These are phyloP conservation scores for Aspergillus sp. DNA, from an alignment of 2,329 filamentous ascomycete genomes.

Conservation along the genomic window DNA sequence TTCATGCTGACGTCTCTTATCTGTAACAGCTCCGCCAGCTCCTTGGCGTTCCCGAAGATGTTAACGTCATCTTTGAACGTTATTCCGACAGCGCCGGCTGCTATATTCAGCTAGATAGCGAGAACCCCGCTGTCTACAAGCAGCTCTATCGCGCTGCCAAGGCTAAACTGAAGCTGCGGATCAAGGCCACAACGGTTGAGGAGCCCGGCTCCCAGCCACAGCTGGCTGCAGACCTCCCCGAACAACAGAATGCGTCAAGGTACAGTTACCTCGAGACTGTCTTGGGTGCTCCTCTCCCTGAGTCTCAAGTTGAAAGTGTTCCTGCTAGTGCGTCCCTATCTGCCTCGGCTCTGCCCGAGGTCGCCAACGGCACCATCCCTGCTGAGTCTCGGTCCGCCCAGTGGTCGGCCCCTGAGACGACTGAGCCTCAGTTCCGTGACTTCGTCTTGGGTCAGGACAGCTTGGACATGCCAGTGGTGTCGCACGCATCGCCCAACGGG, in stretches of 20 bases:
- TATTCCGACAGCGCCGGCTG: constrained; percentile 89
- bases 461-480: constrained; percentile 35
- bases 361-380: constrained; percentile 8
- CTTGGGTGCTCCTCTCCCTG: constrained; percentile 34
- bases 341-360: constrained; percentile 11
- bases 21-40: constrained; percentile 65
- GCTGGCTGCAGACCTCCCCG: constrained; percentile 14
- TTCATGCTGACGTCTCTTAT: constrained; percentile 25
- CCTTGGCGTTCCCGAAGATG: constrained; percentile 65
- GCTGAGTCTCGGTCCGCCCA: constrained; percentile 12
- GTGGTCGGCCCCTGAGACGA: constrained; percentile 12
- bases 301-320: constrained; percentile 17
- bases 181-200: constrained; percentile 65
- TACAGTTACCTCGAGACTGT: constrained; percentile 49
- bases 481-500: constrained; percentile 36
- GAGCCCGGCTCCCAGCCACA: constrained; percentile 20
- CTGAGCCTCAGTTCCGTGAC: constrained; percentile 26
- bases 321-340: constrained; percentile 14
- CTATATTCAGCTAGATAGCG: constrained; percentile 76
- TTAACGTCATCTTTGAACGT: constrained; percentile 75
- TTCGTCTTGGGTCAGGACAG: constrained; percentile 33
- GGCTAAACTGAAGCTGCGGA: constrained; percentile 94
- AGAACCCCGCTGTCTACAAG: constrained; percentile 85
- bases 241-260: constrained; percentile 28
- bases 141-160: constrained; percentile 95